A percentile compares a stretch with the other conserved stretches of the same genome.
Evolutionary conservation across 176 grass and related monocot species (phyloP).

Genomic region (Rhynchospora pubera): DNA sequence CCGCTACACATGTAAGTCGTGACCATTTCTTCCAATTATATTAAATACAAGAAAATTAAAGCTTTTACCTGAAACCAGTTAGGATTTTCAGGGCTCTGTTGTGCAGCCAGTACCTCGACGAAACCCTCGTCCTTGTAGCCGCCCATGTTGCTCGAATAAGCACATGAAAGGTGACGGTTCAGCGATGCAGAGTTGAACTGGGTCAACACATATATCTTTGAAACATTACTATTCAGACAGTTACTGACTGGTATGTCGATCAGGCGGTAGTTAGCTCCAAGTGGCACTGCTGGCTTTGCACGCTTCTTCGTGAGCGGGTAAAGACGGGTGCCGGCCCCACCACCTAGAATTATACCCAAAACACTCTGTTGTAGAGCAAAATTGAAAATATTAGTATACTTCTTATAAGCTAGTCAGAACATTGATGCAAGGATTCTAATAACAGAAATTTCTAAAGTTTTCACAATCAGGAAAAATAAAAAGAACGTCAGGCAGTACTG

Average conservation of each 20-base stretch:
- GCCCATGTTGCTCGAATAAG: slow-evolving; percentile 78
- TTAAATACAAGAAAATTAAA: slow-evolving; percentile 1
- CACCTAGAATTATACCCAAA: slow-evolving; percentile 93
- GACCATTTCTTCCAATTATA: not conserved
- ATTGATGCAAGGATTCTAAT: not conserved
- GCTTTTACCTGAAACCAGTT: slow-evolving; percentile 92
- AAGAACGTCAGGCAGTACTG: not conserved
- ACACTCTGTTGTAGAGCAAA: slow-evolving; percentile 53
- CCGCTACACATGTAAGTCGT: not conserved
- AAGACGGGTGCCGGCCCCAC: slow-evolving; percentile 81
- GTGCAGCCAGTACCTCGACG: slow-evolving; percentile 90
- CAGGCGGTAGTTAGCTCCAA: slow-evolving; percentile 90
- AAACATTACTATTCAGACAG: slow-evolving; percentile 86
- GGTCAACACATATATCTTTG: slow-evolving; percentile 90
- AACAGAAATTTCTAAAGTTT: not conserved
- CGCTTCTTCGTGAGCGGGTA: slow-evolving; percentile 98
- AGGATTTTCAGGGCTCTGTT: slow-evolving; percentile 96
- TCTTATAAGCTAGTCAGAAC: not conserved
- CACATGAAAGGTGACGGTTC: slow-evolving; percentile 87
- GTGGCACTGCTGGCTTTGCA: slow-evolving; percentile 82
- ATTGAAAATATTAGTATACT: slow-evolving; percentile 11
- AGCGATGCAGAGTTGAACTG: slow-evolving; percentile 94
- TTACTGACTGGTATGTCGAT: slow-evolving; percentile 99
- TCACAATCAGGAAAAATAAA: not conserved
- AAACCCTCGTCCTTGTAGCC: slow-evolving; percentile 98